Conservation (phyloP, 257 asterid genomes). For the Craterostigma plantagineum region DNA sequence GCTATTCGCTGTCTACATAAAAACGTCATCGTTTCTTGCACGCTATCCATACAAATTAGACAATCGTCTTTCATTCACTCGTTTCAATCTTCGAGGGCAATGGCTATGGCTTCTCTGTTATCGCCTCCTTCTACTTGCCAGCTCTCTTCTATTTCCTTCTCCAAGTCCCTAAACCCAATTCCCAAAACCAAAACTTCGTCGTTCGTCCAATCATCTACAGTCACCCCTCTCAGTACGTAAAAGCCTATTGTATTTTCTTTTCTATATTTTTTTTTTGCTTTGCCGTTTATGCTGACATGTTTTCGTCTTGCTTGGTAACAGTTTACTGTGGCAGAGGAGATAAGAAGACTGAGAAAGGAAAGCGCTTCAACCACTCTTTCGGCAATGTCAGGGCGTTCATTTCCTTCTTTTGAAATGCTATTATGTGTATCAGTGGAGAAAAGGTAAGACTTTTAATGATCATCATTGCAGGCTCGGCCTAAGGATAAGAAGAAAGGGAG, state of each 20-base stretch:
- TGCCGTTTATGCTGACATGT: neutral
- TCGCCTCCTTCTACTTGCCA: constrained; percentile 6
- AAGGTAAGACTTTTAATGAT: neutral
- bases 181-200: constrained; percentile 6
- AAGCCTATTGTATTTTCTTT: neutral
- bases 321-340: constrained; percentile 97
- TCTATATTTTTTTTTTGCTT: neutral
- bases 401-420: neutral
- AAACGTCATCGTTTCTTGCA: too few species aligned
- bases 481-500: constrained; percentile 70
- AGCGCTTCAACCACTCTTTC: constrained; percentile 85
- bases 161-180: constrained; percentile 28
- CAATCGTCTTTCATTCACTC: too few species aligned
- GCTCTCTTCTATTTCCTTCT: constrained; percentile 27
- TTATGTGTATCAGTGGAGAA: neutral
- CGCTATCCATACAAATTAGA: too few species aligned
- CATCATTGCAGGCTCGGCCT: constrained; percentile 62
- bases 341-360: constrained; percentile 84
- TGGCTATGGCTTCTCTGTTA: constrained; percentile 50
- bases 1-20: too few species aligned
- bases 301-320: constrained; percentile 15
- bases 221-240: constrained; percentile 46
- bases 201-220: constrained; percentile 9
- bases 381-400: constrained; percentile 50
- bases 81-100: too few species aligned